Base-by-base conservation (phyloP, 352 stramenopile species). In the Globisporangium radiosum region DNA sequence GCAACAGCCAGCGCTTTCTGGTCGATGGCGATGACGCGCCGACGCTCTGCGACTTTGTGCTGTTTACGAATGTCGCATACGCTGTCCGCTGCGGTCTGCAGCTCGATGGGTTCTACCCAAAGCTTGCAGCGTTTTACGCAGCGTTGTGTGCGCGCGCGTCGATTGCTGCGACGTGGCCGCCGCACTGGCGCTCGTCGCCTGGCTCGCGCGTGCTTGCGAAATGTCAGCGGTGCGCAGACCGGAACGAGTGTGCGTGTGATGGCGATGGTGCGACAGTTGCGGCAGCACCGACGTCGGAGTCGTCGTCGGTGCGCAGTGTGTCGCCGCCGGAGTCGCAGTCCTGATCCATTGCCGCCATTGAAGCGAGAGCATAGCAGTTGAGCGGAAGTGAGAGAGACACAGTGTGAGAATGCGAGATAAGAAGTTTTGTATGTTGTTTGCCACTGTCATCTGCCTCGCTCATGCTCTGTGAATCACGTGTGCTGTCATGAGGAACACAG, bases 21-120 rank as follows among this genome's bases (percentile, higher is more conserved):
- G 72, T 93, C 40, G 79, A 87, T 52, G 82, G 82, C 55, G 57
- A 63, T 14, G 71, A 90, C 25, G 66, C 63, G 53, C 77, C 80
- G 50, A 90, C 77, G 73, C 62, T 91, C 55, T 91, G 81, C 61
- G 84, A 93, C 63, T 90, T 85, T 52, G 87, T 81, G 61, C 80
- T 91, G 47, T 93, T 93, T 62, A 90, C 79, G 45, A 93, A 93
- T 69, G 62, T 93, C n/a, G 84, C 84, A 7, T 93, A 93, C 64
- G 84, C 84, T 19, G 84, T 93, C 50, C 78, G 84, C n/a, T 93
- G 84, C 71, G 84, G 84, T 4, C 61, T 93, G 42, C 84, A 91
- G 56, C 77, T 93, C 49, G 84, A 93, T 39, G 84, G 81, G 15
- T 70, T 93, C 0, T 93, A 91, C 60, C 84, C 84, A 47, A 75